Percentiles rank a stretch among this genome's conserved stretches.
These are phyloP conservation scores for Ophiostoma tasmaniense DNA, from an alignment of 2,329 filamentous ascomycete genomes.

Conservation along the genomic window DNA sequence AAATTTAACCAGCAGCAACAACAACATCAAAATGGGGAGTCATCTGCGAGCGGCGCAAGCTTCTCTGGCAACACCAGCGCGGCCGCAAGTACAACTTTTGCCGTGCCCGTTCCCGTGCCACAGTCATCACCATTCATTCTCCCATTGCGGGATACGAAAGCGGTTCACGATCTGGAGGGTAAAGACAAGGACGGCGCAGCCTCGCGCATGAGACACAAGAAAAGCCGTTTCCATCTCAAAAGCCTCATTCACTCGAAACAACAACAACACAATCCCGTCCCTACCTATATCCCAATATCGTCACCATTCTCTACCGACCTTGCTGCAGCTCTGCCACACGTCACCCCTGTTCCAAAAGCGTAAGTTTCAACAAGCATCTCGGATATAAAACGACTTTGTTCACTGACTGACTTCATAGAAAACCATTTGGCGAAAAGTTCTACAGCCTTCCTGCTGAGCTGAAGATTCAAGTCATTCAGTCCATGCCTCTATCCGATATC, in stretches of 20 bases:
- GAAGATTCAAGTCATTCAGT: constrained; percentile 53
- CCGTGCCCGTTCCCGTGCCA: background rate
- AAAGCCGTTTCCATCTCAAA: constrained; percentile 23
- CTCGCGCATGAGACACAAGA: constrained; percentile 34
- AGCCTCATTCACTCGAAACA: constrained; percentile 18
- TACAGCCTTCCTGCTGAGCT: constrained; percentile 51
- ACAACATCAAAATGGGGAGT: constrained; percentile 3
- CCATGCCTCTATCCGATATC: constrained; percentile 51
- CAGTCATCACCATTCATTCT: constrained; percentile 40
- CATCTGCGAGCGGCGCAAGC: background rate
- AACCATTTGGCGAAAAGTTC: constrained; percentile 48
- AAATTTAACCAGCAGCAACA: constrained; percentile 42
- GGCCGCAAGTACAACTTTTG: constrained; percentile 22
- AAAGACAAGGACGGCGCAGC: constrained; percentile 13
- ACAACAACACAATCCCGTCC: background rate
- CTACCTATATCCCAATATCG: background rate
- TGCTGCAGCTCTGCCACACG: background rate
- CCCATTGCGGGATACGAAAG: constrained; percentile 37
- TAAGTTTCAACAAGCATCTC: background rate
- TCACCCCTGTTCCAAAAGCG: background rate
- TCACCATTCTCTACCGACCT: background rate
- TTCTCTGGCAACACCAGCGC: constrained; percentile 22
- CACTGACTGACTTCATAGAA: constrained; percentile 28
- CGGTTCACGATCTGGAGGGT: constrained; percentile 24
- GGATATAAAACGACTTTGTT: background rate